Conservation (phyloP, 2,329 filamentous ascomycete species). For the Arachnopeziza araneosa region DNA sequence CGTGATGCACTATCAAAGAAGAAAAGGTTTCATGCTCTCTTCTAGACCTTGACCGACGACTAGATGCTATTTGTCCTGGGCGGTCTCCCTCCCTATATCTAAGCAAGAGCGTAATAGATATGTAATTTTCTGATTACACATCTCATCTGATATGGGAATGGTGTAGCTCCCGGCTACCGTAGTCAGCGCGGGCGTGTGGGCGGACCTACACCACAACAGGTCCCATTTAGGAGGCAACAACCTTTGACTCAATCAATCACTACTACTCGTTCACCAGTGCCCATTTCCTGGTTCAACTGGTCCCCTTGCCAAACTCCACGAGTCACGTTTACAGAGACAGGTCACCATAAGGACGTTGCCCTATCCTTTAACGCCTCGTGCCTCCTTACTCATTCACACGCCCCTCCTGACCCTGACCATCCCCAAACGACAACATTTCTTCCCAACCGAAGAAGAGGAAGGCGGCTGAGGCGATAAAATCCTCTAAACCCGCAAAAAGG, state of each 20-base stretch:
- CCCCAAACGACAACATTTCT: slow-evolving; percentile 42
- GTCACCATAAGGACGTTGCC: background rate
- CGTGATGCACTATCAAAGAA: no score
- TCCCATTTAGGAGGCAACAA: background rate
- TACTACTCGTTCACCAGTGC: background rate
- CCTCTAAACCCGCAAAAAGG: slow-evolving; percentile 29
- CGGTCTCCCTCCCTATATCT: no score
- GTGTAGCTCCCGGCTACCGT: background rate
- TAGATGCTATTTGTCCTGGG: no score
- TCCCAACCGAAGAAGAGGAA: slow-evolving; percentile 47
- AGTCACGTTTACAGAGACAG: background rate
- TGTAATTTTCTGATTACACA: no score
- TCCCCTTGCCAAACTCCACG: background rate
- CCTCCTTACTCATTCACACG: background rate
- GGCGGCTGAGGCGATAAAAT: slow-evolving; percentile 40
- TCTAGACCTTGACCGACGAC: no score
- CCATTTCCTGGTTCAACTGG: background rate
- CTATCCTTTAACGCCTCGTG: background rate
- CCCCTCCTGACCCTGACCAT: background rate
- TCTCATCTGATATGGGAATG: background rate
- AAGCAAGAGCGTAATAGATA: no score
- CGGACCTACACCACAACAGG: background rate
- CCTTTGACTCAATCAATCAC: background rate
- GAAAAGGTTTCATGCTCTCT: no score
- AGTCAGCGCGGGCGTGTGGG: background rate